phyloP scores from a whole-genome alignment of 306 rosid species.

The Medicago ruthenica region DNA sequence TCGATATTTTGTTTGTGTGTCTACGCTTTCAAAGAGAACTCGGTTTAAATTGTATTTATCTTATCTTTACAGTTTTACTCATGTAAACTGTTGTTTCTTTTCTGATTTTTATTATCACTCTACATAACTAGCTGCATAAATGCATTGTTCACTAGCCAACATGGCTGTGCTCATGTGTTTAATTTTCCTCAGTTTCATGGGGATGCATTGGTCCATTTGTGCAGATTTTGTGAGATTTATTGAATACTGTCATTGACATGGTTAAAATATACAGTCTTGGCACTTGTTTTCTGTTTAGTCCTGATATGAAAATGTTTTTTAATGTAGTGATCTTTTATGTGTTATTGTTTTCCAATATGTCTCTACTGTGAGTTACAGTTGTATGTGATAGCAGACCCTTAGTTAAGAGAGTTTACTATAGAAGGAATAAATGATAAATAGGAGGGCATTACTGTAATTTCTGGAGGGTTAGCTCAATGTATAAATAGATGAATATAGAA shows the following conservation, averaged over 20 bases:
- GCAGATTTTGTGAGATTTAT: background rate
- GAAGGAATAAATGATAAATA: no score
- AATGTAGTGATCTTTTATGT: background rate
- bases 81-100: background rate
- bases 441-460: no score
- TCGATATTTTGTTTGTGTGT: background rate
- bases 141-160: background rate
- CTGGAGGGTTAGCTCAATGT: no score
- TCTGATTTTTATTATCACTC: background rate
- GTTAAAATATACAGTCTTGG: background rate
- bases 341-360: background rate
- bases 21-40: slow-evolving; percentile 2
- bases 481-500: no score
- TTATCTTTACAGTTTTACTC: slow-evolving; percentile 7
- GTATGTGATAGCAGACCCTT: no score
- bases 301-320: background rate
- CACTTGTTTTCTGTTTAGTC: background rate
- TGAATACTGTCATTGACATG: background rate
- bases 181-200: background rate
- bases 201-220: background rate
- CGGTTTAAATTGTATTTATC: no score
- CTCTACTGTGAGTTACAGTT: background rate
- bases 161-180: background rate
- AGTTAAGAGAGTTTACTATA: no score
- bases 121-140: background rate